Conservation (phyloP, 139 green algal species). For the Volvox reticuliferus region DNA sequence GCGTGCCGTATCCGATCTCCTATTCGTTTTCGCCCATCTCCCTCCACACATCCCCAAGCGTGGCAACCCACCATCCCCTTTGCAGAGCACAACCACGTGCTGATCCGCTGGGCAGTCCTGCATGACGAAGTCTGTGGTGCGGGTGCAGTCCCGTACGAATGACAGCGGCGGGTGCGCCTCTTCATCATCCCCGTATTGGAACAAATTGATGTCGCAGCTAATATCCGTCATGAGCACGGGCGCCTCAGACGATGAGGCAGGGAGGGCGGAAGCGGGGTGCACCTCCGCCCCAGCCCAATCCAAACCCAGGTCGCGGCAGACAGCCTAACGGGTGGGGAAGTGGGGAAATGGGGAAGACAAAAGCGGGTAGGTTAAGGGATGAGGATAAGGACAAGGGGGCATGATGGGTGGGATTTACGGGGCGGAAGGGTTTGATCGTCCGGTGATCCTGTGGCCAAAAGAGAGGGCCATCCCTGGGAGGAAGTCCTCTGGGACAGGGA, state of each 20-base stretch:
- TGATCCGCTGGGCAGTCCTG: neutral
- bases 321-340: neutral
- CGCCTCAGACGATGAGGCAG: neutral
- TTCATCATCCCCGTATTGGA: neutral
- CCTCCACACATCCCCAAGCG: neutral
- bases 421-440: neutral
- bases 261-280: neutral
- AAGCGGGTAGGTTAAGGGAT: neutral
- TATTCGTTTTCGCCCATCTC: neutral
- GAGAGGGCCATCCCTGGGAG: too few relatives aligned
- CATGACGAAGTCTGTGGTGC: neutral
- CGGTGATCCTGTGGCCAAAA: neutral
- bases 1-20: neutral
- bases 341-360: neutral
- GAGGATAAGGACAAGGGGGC: neutral
- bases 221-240: neutral
- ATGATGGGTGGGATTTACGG: neutral
- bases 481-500: too few relatives aligned
- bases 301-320: constrained; percentile 15
- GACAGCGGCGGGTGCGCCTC: neutral
- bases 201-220: neutral
- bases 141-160: neutral
- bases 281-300: neutral
- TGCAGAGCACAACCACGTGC: neutral
- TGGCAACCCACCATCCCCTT: neutral